These are phyloP conservation scores for Venustampulla echinocandica DNA, from an alignment of 495 filamentous ascomycete genomes.

Conservation along the genomic window DNA sequence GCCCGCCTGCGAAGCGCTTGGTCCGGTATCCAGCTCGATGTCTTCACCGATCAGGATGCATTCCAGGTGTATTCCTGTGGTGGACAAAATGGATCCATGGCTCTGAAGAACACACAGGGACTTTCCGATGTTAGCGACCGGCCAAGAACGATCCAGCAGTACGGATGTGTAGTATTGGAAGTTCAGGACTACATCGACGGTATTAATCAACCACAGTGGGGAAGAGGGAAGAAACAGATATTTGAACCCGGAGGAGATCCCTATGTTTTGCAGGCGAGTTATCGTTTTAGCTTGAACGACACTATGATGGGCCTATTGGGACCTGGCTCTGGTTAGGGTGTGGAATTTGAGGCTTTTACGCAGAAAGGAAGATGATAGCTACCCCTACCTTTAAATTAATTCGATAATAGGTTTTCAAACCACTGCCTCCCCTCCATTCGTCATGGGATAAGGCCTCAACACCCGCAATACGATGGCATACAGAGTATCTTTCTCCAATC, in stretches of 20 bases:
- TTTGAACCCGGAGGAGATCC: constrained; percentile 54
- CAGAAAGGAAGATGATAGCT: too few species aligned
- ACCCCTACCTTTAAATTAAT: too few species aligned
- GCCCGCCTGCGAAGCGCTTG: constrained; percentile 53
- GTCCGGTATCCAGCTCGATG: constrained; percentile 64
- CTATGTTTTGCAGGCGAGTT: constrained; percentile 56
- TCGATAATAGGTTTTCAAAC: too few species aligned
- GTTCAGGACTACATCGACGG: constrained; percentile 70
- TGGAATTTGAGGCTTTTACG: too few species aligned
- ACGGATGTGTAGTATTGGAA: constrained; percentile 65
- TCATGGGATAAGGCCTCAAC: too few species aligned
- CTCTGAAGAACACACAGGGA: constrained; percentile 59
- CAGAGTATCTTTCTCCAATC: too few species aligned
- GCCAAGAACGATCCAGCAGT: constrained; percentile 48
- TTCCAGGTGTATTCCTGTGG: constrained; percentile 74
- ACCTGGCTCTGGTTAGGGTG: constrained; percentile 12
- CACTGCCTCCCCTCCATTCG: too few species aligned
- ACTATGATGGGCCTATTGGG: constrained; percentile 14
- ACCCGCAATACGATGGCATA: too few species aligned
- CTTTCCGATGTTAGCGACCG: constrained; percentile 28
- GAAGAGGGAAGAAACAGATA: constrained; percentile 50
- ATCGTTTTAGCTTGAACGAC: constrained; percentile 40
- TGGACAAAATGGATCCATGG: constrained; percentile 57
- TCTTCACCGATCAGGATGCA: constrained; percentile 67
- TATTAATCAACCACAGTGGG: constrained; percentile 76